Conservation (phyloP, 2,329 filamentous ascomycete species). For the Monilinia laxa region DNA sequence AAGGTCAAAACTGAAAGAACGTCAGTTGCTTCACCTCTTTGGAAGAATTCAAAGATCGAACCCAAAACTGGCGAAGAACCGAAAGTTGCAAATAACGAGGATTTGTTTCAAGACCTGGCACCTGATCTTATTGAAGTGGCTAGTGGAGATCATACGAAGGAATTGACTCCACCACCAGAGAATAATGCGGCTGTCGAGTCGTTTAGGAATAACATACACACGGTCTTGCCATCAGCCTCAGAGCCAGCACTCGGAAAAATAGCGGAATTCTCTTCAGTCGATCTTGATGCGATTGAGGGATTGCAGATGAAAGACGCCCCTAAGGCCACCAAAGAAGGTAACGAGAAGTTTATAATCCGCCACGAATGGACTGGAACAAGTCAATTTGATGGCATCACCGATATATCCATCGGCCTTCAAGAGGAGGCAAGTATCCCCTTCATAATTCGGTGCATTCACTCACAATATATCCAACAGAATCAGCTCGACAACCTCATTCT, state of each 20-base stretch:
- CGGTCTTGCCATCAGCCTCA: neutral
- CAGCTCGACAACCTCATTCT: conserved; percentile 25
- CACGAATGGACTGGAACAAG: conserved; percentile 34
- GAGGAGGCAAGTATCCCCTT: conserved; percentile 21
- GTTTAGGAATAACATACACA: neutral
- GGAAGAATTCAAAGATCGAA: neutral
- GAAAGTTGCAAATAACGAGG: neutral
- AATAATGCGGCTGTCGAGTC: too few relatives aligned
- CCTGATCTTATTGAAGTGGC: too few relatives aligned
- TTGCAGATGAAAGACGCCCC: neutral
- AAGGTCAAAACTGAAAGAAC: neutral
- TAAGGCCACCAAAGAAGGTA: neutral
- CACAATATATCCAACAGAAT: conserved; percentile 20
- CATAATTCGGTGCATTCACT: neutral
- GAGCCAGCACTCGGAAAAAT: neutral
- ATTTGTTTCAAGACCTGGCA: neutral
- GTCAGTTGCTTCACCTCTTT: neutral
- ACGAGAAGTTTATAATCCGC: conserved; percentile 11
- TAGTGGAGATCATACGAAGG: neutral
- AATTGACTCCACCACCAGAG: neutral
- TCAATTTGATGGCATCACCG: conserved; percentile 21
- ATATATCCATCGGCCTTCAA: conserved; percentile 23
- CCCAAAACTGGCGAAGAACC: neutral
- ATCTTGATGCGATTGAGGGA: neutral
- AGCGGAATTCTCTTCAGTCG: neutral